These are phyloP conservation scores for Claviceps africana DNA, from an alignment of 2,329 filamentous ascomycete genomes.

Conservation along the genomic window DNA sequence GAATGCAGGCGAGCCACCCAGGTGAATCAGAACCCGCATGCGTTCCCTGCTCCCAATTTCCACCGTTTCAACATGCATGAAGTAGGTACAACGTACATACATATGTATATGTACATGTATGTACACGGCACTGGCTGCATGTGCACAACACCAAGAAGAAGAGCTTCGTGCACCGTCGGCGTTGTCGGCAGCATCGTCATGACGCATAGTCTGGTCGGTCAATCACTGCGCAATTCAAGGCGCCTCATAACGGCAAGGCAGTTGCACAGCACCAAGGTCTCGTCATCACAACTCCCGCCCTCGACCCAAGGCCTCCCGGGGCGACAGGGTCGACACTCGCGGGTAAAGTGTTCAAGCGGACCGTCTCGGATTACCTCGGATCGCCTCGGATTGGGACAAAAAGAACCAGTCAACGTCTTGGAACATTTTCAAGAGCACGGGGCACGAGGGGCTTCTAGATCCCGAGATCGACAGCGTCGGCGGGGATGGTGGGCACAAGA, in stretches of 20 bases:
- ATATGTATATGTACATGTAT: no score
- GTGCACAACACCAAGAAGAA: no score
- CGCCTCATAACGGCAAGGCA: background rate
- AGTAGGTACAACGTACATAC: no score
- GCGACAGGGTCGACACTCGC: background rate
- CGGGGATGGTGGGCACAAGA: background rate
- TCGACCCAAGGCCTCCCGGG: no score
- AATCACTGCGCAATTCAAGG: background rate
- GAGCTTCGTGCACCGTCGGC: no score
- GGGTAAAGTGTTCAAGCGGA: no score
- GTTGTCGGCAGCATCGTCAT: no score
- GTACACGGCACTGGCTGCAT: no score
- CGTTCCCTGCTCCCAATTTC: slow-evolving; percentile 6
- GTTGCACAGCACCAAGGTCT: background rate
- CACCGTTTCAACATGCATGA: slow-evolving; percentile 6
- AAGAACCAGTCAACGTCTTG: background rate
- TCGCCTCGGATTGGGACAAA: background rate
- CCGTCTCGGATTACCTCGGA: background rate
- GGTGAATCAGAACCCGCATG: slow-evolving; percentile 4
- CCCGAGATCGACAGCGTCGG: background rate
- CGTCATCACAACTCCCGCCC: background rate
- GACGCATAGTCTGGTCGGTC: no score
- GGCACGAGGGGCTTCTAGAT: background rate
- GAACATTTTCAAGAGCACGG: background rate
- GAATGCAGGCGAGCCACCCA: slow-evolving; percentile 3